phyloP scores from a whole-genome alignment of 1,284 basidiomycete species.

The Thecaphora thlaspeos region DNA sequence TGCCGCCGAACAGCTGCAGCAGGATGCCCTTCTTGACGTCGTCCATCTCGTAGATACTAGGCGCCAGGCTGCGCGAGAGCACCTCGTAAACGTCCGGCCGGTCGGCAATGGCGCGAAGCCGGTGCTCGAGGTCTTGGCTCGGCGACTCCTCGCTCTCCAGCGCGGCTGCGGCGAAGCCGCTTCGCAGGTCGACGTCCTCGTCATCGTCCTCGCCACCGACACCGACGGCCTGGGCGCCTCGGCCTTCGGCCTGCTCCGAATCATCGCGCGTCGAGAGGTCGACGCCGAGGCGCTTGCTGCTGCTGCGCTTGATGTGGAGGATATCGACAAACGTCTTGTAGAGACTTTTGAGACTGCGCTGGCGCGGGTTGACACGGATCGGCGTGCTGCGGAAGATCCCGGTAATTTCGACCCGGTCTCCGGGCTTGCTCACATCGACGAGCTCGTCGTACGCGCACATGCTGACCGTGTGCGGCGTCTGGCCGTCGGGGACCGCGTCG shows the following conservation, averaged over 20 bases:
- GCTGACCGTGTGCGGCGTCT: constrained; percentile 97
- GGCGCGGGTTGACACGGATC: constrained; percentile 86
- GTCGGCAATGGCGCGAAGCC: constrained; percentile 70
- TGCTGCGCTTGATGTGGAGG: constrained; percentile 81
- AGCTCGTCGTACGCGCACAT: constrained; percentile 95
- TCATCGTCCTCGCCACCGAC: constrained; percentile 74
- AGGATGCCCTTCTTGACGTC: constrained; percentile 97
- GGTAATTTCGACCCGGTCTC: constrained; percentile 84
- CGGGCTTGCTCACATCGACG: constrained; percentile 90
- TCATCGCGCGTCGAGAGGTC: constrained; percentile 74
- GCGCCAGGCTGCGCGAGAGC: constrained; percentile 86
- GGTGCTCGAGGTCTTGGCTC: constrained; percentile 63
- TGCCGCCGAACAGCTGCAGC: constrained; percentile 88
- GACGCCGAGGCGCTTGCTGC: constrained; percentile 69
- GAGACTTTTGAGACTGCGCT: constrained; percentile 85
- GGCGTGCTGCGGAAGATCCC: constrained; percentile 94
- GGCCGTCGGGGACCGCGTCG: constrained; percentile 98
- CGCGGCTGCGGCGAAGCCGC: constrained; percentile 13
- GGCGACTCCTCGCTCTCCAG: constrained; percentile 21
- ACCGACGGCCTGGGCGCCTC: constrained; percentile 69
- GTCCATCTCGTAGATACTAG: constrained; percentile 96
- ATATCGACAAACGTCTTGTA: constrained; percentile 98
- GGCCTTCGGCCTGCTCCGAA: constrained; percentile 49
- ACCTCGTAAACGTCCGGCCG: constrained; percentile 82
- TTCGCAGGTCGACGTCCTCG: constrained; percentile 41